A percentile compares a stretch with the other conserved stretches of the same genome.
phyloP scores from a whole-genome alignment of 176 grass and related monocot species.

The Oryza australiensis region DNA sequence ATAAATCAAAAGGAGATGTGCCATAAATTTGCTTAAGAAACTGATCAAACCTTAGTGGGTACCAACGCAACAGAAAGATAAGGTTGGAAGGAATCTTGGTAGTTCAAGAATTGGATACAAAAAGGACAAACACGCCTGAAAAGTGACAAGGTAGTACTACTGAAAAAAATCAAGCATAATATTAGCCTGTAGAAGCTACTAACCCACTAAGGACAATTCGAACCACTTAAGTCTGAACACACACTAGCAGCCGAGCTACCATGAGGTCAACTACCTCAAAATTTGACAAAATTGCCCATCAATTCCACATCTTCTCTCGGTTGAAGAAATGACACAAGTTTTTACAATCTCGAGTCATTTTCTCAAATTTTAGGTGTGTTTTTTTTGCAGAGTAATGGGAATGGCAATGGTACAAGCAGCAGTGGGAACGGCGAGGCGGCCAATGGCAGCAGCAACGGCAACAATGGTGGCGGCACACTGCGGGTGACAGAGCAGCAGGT shows the following conservation, averaged over 20 bases:
- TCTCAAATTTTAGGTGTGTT: background rate
- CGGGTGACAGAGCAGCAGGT: conserved; percentile 83
- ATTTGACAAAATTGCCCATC: background rate
- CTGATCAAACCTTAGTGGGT: conserved; percentile 37
- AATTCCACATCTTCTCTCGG: background rate
- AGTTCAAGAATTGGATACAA: conserved; percentile 32
- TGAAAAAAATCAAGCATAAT: conserved; percentile 28
- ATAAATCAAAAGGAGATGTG: conserved; percentile 31
- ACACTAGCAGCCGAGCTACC: background rate
- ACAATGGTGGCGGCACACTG: conserved; percentile 50
- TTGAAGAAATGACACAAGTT: background rate
- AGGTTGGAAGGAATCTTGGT: conserved; percentile 39
- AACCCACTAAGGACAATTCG: conserved; percentile 32
- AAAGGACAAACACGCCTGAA: conserved; percentile 46
- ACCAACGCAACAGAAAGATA: conserved; percentile 32
- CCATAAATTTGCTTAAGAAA: conserved; percentile 36
- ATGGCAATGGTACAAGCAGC: conserved; percentile 24
- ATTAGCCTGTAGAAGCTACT: conserved; percentile 30
- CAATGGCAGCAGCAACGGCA: conserved; percentile 9
- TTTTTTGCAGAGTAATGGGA: conserved; percentile 37
- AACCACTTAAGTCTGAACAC: conserved; percentile 18
- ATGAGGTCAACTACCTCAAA: conserved; percentile 23
- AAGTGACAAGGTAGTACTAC: conserved; percentile 36
- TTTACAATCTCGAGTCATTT: background rate
- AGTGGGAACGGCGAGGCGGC: conserved; percentile 17